Evolutionary conservation across 192 early-diverging fungal species (phyloP).

Genomic region (Coemansia sp.): DNA sequence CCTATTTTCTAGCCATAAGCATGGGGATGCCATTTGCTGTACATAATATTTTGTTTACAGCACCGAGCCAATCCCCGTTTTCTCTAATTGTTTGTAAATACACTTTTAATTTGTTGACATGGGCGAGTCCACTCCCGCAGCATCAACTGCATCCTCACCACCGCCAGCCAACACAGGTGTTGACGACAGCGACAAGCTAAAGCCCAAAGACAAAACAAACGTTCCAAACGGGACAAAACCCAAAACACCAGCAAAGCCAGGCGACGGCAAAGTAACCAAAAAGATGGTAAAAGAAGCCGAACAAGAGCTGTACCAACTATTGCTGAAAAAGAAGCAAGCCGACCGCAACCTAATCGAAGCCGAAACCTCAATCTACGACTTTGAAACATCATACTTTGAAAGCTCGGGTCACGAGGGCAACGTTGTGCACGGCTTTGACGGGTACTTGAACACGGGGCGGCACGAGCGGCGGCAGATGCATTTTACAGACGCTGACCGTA

Average conservation of each 20-base stretch:
- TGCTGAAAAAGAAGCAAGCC: conserved; percentile 75
- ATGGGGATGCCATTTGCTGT: neutral
- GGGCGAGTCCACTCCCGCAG: conserved; percentile 5
- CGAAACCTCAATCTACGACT: conserved; percentile 78
- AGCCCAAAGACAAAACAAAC: neutral
- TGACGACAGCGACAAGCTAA: conserved; percentile 3
- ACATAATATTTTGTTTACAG: neutral
- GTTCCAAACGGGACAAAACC: neutral
- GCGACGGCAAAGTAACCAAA: conserved; percentile 49
- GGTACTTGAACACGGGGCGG: conserved; percentile 68
- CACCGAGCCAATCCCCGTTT: no score
- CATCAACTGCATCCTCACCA: conserved; percentile 4
- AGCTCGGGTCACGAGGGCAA: conserved; percentile 82
- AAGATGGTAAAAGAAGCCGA: conserved; percentile 72
- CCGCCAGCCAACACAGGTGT: conserved; percentile 6
- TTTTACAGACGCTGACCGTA: conserved; percentile 75
- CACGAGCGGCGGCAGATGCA: conserved; percentile 61
- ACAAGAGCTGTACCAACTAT: conserved; percentile 67
- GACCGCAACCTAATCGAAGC: conserved; percentile 72
- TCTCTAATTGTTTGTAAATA: neutral
- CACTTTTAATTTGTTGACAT: neutral
- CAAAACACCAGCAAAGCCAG: conserved; percentile 2
- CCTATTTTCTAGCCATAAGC: neutral
- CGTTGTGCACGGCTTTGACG: conserved; percentile 86
- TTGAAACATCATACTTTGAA: conserved; percentile 89